A percentile compares a stretch with the other conserved stretches of the same genome.
These are phyloP conservation scores for Gynandropsis gynandra DNA, from an alignment of 345 rosid species.

Conservation along the genomic window DNA sequence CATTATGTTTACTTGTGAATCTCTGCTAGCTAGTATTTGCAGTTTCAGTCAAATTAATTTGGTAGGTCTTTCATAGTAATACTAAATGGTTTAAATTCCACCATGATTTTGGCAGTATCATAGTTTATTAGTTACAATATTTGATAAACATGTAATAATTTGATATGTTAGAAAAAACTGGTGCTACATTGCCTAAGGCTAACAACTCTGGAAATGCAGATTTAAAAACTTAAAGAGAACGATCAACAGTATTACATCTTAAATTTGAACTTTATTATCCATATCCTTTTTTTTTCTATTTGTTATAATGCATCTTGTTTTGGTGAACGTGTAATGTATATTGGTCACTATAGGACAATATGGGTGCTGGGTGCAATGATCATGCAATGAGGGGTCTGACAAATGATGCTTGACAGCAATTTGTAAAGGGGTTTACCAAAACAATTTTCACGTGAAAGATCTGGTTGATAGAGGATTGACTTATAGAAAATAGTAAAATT, in stretches of 20 bases:
- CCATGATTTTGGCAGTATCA: too few species aligned
- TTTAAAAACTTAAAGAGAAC: background rate
- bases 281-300: background rate
- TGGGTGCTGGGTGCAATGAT: too few species aligned
- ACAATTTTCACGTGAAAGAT: background rate
- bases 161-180: background rate
- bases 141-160: too few species aligned
- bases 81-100: too few species aligned
- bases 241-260: background rate
- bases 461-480: slow-evolving; percentile 2
- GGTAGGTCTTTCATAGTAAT: too few species aligned
- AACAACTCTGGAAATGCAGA: background rate
- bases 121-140: too few species aligned
- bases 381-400: slow-evolving; percentile 3
- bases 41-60: background rate
- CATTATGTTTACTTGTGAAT: slow-evolving; percentile 2
- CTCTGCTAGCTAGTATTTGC: background rate
- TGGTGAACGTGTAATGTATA: too few species aligned
- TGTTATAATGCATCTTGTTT: too few species aligned
- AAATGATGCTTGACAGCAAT: slow-evolving; percentile 4
- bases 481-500: background rate
- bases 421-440: slow-evolving; percentile 10
- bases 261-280: background rate
- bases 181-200: background rate
- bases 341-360: too few species aligned